Base-by-base conservation (phyloP, 768 basidiomycete species). In the Calocera viscosa region DNA sequence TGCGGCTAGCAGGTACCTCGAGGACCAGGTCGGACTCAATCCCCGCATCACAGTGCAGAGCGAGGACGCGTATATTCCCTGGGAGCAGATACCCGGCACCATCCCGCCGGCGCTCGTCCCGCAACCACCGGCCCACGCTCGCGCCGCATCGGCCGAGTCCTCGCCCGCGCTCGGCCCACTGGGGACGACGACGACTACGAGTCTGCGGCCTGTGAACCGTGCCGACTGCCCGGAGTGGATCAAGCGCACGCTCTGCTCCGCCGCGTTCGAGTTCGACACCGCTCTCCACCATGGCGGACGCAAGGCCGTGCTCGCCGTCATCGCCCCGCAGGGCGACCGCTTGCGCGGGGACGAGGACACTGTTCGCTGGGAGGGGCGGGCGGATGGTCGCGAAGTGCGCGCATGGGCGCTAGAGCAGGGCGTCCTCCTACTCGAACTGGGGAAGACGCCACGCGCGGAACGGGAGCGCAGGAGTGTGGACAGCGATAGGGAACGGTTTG, bases 1-100 rank as follows among this genome's bases (percentile, higher is more conserved):
- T 24, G 81, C 87, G 0, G 94, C 93, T 14, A 92, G 93, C 12
- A 87, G 94, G 26, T 86, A 92, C 65, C 82, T 96, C 47, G 94
- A 96, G 75, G 86, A 87, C 0, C 88, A 91, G 75, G 90, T 93
- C 40, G 91, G 91, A 34, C 82, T 84, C 26, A 91, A 92, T 72
- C 82, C 86, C 2, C 86, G 90, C 68, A 89, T 92, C 65, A 82
- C 85, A 10, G 89, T 92, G 19, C 91, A 91, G 75, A 81, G 84
- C 32, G 90, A 92, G 71, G 86, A 89, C 49, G 91, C 89, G 0
- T 91, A 86, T 74, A 86, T 91, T 33, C 83, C 82, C 30, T 93
- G 90, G 90, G 90, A 91, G 75, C 76, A 79, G 66, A 87, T 92
- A 67, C 70, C 76, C 1, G 84, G 88, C 76, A 77, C 75, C 49